Evolutionary conservation across 2,329 filamentous ascomycete genomes (phyloP).

Genomic region (Claviceps sp.): DNA sequence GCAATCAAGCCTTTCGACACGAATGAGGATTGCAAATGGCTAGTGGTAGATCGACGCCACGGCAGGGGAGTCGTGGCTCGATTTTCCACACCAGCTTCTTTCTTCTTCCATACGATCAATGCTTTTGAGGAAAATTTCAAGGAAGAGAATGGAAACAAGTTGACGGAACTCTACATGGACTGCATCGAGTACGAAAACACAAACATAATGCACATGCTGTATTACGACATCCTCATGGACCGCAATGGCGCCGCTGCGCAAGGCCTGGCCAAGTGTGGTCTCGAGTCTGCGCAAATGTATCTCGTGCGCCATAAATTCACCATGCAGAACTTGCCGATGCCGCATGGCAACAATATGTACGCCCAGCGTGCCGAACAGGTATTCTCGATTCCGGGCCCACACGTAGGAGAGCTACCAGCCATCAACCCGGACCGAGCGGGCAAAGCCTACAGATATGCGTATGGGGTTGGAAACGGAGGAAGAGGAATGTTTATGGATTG

Average conservation of each 20-base stretch:
- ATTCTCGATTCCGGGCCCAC: slow-evolving; percentile 35
- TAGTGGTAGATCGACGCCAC: slow-evolving; percentile 54
- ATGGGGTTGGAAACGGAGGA: slow-evolving; percentile 41
- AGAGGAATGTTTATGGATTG: slow-evolving; percentile 47
- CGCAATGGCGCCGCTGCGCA: slow-evolving; percentile 30
- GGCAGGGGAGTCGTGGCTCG: slow-evolving; percentile 52
- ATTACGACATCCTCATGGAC: slow-evolving; percentile 54
- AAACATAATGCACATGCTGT: slow-evolving; percentile 53
- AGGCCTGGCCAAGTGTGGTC: slow-evolving; percentile 28
- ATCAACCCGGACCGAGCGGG: slow-evolving; percentile 46
- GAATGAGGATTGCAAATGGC: slow-evolving; percentile 49
- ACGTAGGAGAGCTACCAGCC: slow-evolving; percentile 49
- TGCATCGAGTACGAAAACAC: slow-evolving; percentile 48
- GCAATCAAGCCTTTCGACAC: slow-evolving; percentile 51
- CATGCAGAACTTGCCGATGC: slow-evolving; percentile 13
- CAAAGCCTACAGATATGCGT: slow-evolving; percentile 45
- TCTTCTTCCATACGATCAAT: slow-evolving; percentile 72
- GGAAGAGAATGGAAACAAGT: slow-evolving; percentile 18
- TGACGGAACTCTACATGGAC: slow-evolving; percentile 48
- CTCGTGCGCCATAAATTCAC: slow-evolving; percentile 32
- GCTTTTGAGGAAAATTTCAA: slow-evolving; percentile 49
- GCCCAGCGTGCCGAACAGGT: slow-evolving; percentile 19
- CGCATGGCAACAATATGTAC: slow-evolving; percentile 6
- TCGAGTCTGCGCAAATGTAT: slow-evolving; percentile 19
- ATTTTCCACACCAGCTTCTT: slow-evolving; percentile 55